Percentiles rank a stretch among this genome's conserved stretches.
Conservation (phyloP, 495 filamentous ascomycete species). For the Trichoderma parareesei region DNA sequence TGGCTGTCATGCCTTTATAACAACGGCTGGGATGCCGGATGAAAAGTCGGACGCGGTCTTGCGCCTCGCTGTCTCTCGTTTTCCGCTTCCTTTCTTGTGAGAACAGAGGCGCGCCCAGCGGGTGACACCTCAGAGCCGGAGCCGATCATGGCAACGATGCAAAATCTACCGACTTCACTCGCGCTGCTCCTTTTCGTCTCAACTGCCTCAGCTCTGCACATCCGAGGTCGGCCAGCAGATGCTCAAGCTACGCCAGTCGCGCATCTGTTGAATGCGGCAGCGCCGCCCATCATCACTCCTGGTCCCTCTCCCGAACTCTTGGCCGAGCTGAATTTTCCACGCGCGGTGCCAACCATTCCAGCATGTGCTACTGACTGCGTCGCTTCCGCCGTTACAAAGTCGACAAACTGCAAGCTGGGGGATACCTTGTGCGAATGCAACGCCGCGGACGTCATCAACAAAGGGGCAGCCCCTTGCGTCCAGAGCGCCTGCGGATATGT, state of each 20-base stretch:
- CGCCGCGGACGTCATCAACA: neutral
- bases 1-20: neutral
- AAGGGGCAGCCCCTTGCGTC: neutral
- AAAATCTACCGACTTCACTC: neutral
- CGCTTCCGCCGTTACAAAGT: neutral
- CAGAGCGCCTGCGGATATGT: constrained; percentile 2
- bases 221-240: neutral
- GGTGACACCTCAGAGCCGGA: too few species aligned
- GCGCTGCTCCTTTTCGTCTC: neutral
- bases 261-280: neutral
- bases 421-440: neutral
- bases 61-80: neutral
- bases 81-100: neutral
- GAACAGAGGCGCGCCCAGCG: too few species aligned
- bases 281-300: neutral
- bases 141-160: neutral
- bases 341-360: neutral
- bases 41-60: neutral
- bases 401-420: neutral
- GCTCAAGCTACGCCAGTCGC: neutral
- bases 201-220: neutral
- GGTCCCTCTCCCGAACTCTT: neutral
- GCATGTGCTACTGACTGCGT: neutral
- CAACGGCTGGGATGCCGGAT: neutral
- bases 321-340: neutral